A percentile compares a stretch with the other conserved stretches of the same genome.
phyloP scores from a whole-genome alignment of 805 yeast genomes.

The Kodamaea sagamina region DNA sequence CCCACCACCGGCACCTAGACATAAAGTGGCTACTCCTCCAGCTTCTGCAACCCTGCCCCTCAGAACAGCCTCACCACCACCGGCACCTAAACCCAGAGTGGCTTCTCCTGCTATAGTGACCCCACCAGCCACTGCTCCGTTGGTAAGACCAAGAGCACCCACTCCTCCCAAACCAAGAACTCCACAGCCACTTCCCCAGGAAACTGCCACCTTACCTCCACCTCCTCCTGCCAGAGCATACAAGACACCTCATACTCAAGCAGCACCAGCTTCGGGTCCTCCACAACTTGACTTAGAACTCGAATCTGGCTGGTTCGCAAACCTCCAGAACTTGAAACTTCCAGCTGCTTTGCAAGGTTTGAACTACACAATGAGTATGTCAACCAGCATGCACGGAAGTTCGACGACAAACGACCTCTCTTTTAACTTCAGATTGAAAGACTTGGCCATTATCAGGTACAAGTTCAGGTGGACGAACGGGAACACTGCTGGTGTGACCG shows the following conservation, averaged over 20 bases:
- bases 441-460: slow-evolving; percentile 40
- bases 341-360: slow-evolving; percentile 43
- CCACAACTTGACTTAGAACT: slow-evolving; percentile 48
- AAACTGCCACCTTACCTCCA: slow-evolving; percentile 18
- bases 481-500: slow-evolving; percentile 23
- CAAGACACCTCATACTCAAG: slow-evolving; percentile 22
- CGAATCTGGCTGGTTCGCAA: slow-evolving; percentile 48
- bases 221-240: slow-evolving; percentile 36
- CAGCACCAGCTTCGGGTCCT: slow-evolving; percentile 21
- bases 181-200: slow-evolving; percentile 1
- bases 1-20: neutral
- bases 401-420: slow-evolving; percentile 23
- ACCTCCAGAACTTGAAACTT: slow-evolving; percentile 26
- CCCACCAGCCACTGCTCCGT: neutral
- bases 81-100: neutral
- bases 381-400: slow-evolving; percentile 11
- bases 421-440: slow-evolving; percentile 42
- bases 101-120: neutral
- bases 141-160: slow-evolving; percentile 1
- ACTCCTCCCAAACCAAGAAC: slow-evolving; percentile 4
- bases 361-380: slow-evolving; percentile 25
- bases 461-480: slow-evolving; percentile 43
- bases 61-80: neutral
- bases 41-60: no score
- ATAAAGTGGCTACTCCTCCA: neutral